Percentiles rank a stretch among this genome's conserved stretches.
phyloP scores from a whole-genome alignment of 176 grass and related monocot species.

The Musa schizocarpa region DNA sequence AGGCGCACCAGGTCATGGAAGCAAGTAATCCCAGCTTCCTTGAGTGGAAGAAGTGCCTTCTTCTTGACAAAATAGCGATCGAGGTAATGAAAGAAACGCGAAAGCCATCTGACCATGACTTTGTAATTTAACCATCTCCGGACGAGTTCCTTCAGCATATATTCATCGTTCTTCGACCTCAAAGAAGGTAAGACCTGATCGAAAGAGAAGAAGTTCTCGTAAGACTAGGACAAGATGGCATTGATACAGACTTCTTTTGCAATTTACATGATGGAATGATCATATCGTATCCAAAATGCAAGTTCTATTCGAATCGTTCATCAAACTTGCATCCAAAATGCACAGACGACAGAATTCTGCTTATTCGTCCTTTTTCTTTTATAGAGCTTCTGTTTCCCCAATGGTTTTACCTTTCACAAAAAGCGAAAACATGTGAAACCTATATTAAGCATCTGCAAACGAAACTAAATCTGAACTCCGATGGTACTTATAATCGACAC shows the following conservation, averaged over 20 bases:
- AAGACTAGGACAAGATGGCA: background rate
- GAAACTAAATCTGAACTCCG: too few species aligned
- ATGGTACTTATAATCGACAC: background rate
- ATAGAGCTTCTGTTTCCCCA: too few species aligned
- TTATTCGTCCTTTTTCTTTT: too few species aligned
- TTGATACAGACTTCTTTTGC: too few species aligned
- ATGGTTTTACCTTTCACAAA: too few species aligned
- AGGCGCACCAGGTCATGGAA: slow-evolving; percentile 60
- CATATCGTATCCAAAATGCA: too few species aligned
- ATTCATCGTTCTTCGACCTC: slow-evolving; percentile 65
- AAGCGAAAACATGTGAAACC: too few species aligned
- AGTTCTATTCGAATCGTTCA: too few species aligned
- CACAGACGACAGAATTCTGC: too few species aligned
- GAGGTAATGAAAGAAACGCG: slow-evolving; percentile 62
- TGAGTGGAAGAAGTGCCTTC: slow-evolving; percentile 29
- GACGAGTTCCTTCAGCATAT: slow-evolving; percentile 71
- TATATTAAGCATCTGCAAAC: too few species aligned
- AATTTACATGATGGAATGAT: too few species aligned
- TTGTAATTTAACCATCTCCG: slow-evolving; percentile 70
- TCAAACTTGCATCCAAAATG: too few species aligned
- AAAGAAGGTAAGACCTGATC: slow-evolving; percentile 64
- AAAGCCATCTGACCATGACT: slow-evolving; percentile 64
- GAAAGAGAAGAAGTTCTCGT: background rate
- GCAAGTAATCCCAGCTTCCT: slow-evolving; percentile 50
- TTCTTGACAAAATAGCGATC: slow-evolving; percentile 54